Evolutionary conservation across 2,329 filamentous ascomycete species (phyloP).

Genomic region (Cercospora canescens): DNA sequence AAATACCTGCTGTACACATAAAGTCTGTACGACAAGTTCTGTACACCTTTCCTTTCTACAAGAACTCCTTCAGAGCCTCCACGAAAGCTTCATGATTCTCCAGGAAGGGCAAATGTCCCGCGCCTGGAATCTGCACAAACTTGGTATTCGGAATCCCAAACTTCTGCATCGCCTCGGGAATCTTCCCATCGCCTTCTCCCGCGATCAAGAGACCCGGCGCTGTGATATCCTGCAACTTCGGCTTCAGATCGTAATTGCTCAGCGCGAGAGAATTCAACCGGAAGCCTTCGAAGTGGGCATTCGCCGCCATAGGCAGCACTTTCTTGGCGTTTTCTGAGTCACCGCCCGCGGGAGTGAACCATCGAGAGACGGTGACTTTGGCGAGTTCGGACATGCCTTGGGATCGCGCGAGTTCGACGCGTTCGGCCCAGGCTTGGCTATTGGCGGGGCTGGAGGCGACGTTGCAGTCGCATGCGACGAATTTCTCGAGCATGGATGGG

Average conservation of each 20-base stretch:
- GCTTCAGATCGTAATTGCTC: slow-evolving; percentile 68
- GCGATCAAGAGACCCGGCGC: slow-evolving; percentile 70
- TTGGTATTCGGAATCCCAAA: slow-evolving; percentile 58
- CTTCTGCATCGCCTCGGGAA: slow-evolving; percentile 75
- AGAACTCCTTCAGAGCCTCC: slow-evolving; percentile 59
- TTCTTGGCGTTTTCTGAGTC: slow-evolving; percentile 56
- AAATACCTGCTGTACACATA: neutral
- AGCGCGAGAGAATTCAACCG: slow-evolving; percentile 67
- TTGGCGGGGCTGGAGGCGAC: slow-evolving; percentile 70
- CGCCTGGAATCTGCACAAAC: slow-evolving; percentile 65
- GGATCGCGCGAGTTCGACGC: slow-evolving; percentile 60
- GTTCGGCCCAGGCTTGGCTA: slow-evolving; percentile 75
- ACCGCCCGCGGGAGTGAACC: slow-evolving; percentile 68
- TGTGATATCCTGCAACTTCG: slow-evolving; percentile 53
- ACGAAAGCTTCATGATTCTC: slow-evolving; percentile 72
- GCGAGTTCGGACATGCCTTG: slow-evolving; percentile 57
- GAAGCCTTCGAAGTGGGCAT: slow-evolving; percentile 71
- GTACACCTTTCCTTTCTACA: slow-evolving; percentile 35
- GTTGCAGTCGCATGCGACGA: slow-evolving; percentile 80
- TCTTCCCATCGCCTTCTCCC: slow-evolving; percentile 70
- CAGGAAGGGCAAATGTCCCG: slow-evolving; percentile 83
- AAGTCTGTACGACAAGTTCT: too few relatives aligned
- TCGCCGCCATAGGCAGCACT: slow-evolving; percentile 68
- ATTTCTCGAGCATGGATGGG: slow-evolving; percentile 58
- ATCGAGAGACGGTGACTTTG: slow-evolving; percentile 68